Evolutionary conservation across 148 eudicot species (phyloP), one percentile per base, ranked within the genome.

Genomic region (Rhododendron griersonianum): DNA sequence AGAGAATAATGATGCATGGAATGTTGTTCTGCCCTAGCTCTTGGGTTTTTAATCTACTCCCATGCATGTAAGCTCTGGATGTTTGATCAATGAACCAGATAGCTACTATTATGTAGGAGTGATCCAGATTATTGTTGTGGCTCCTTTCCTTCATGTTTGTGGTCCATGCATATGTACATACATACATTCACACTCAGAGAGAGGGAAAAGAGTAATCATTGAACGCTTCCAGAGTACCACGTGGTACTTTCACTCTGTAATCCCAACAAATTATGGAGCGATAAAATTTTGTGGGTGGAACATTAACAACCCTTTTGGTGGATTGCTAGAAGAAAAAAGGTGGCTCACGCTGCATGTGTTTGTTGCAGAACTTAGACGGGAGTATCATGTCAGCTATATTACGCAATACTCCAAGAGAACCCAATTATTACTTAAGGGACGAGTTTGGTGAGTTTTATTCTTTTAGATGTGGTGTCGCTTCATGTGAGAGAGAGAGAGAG

Each of bases 1-100:
- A 78, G 10, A 55, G 35, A 61, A 79, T 84, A 83, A 87, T 81
- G 39, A 71, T 9, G 76, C 76, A 71, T 30, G 35, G 37, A 50
- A 81, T 23, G 76, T 80, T 15, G 83, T 30, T 25, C 10, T 80
- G 55, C 59, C 35, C 18, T 71, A 28, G 18, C 39, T 59, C 65
- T 47, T 25, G 45, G 44, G 44, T 51, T 33, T 53, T n/a, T 80
- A 5, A 1, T 28, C 15, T 77, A 23, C 23, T n/a, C 6, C 33
- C 63, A 50, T 81, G 82, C 39, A 47, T 81, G 84, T 81, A 19
- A 57, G 57, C 65, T 80, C 83, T 30, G 41, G 41, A 80, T 80
- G 35, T 80, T 53, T 80, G 48, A 39, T 82, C 28, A 37, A 59
- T 59, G 74, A 82, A 82, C 44, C 84, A 79, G 81, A 79, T 77